These are phyloP conservation scores for Penicillium crystallinum DNA, from an alignment of 495 filamentous ascomycete species.

Conservation along the genomic window DNA sequence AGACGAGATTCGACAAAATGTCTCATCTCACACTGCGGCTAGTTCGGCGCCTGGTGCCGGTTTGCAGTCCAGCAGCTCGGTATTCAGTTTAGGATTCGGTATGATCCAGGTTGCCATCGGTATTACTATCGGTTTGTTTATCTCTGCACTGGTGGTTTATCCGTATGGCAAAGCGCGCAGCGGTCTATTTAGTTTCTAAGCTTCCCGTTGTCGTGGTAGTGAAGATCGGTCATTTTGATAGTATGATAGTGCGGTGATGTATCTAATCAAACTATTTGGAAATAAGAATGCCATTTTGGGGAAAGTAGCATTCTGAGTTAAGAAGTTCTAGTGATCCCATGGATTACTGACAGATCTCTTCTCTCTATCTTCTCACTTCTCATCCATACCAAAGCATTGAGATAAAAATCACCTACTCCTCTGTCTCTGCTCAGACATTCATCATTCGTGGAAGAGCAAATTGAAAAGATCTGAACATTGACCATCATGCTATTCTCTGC, in stretches of 20 bases:
- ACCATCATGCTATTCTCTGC: not conserved
- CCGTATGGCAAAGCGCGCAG: constrained; percentile 81
- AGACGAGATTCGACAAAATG: constrained; percentile 60
- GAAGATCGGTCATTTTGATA: not conserved
- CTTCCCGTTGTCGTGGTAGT: not conserved
- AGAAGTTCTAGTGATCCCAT: too few relatives aligned
- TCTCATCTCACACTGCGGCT: constrained; percentile 18
- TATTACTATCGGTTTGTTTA: constrained; percentile 81
- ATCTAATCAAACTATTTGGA: not conserved
- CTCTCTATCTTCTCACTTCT: too few relatives aligned
- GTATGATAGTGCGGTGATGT: not conserved
- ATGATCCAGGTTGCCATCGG: constrained; percentile 83
- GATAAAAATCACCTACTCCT: too few relatives aligned
- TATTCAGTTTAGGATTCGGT: constrained; percentile 30
- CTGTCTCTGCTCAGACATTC: too few relatives aligned
- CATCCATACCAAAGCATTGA: too few relatives aligned
- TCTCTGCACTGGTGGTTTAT: constrained; percentile 79
- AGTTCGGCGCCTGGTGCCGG: constrained; percentile 13
- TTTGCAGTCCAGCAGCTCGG: constrained; percentile 13
- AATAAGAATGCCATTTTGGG: too few relatives aligned
- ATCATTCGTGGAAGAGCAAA: too few relatives aligned
- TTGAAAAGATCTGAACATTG: too few relatives aligned
- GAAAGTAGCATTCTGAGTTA: too few relatives aligned
- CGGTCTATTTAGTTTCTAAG: constrained; percentile 78
- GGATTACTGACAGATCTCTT: too few relatives aligned